Evolutionary conservation across 2,329 filamentous ascomycete species (phyloP).

Genomic region (Ophiocordyceps camponoti-rufipedis): DNA sequence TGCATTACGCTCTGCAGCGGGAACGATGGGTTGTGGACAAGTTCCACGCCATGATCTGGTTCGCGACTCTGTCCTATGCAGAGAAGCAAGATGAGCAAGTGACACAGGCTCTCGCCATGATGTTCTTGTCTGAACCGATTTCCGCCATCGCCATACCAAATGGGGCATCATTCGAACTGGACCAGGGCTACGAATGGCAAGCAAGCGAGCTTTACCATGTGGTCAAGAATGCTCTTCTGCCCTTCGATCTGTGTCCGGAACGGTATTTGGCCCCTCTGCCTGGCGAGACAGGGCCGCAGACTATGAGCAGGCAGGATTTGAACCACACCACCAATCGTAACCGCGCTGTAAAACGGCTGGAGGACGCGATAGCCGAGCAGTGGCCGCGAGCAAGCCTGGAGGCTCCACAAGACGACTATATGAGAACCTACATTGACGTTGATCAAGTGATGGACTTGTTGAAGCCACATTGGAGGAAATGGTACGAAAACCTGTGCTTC

Average conservation of each 20-base stretch:
- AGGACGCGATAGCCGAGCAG: neutral
- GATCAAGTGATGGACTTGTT: neutral
- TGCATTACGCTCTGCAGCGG: neutral
- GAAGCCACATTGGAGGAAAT: neutral
- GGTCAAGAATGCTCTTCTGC: neutral
- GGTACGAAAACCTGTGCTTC: neutral
- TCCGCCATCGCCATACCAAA: neutral
- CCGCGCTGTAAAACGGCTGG: neutral
- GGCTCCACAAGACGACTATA: neutral
- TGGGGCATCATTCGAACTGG: neutral
- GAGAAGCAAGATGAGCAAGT: neutral
- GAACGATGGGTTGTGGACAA: neutral
- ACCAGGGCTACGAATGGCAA: neutral
- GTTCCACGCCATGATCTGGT: neutral
- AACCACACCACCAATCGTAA: neutral
- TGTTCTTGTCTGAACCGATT: neutral
- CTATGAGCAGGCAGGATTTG: neutral
- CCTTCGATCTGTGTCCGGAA: neutral
- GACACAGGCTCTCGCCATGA: neutral
- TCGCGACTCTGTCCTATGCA: neutral
- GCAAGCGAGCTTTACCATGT: neutral
- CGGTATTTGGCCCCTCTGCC: no score
- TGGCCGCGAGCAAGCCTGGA: neutral
- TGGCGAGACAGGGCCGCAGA: neutral
- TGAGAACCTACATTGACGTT: neutral